Base-by-base conservation (phyloP, 352 stramenopile species). In the Globisporangium megalacanthum region DNA sequence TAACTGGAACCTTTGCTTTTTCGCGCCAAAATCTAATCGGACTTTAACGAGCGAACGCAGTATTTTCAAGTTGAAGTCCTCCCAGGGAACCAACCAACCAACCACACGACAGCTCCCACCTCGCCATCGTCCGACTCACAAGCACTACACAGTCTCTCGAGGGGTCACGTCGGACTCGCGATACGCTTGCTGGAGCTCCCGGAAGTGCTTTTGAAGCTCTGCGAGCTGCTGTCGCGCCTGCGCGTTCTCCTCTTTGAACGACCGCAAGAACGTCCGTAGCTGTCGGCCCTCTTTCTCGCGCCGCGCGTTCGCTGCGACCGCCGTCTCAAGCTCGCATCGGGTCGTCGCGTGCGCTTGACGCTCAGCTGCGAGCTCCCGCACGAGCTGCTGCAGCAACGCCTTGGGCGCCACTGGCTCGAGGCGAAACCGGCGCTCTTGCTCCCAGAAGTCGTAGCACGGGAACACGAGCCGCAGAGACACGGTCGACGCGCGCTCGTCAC, bases 371-470 rank as follows among this genome's bases (percentile, higher is more conserved):
- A 62, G 31, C 31, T 48, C 50, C 4, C 39, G 25, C 17, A 45
- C 31, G 10, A 62, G 39, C 14, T 37, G n/a, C 15, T 47, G 19
- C 6, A 62, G 52, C 22, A 60, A 55, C 19, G 31, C 39, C 22
- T 64, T 55, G 6, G 63, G 52, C 25, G 65, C 37, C 11, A 75
- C 53, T 13, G 68, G 39, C 49, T 61, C 63, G 61, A 79, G 64
- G 7, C 64, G 60, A 41, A 79, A 75, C 33, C 64, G 56, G 25
- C 73, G 70, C n/a, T 63, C 46, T 14, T 66, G 57, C 17, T 65
- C 41, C 57, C 68, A 79, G 20, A 79, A 61, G 31, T 79, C 70
- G 48, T 73, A 69, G 22, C 60, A 69, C 29, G 70, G 70, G 19
- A 75, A 79, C 35, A 60, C 45, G 19, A 79, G 65, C n/a, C 63